Evolutionary conservation across 768 basidiomycete genomes (phyloP), one percentile per base, ranked within the genome.

Genomic region (Boletus insuetus): DNA sequence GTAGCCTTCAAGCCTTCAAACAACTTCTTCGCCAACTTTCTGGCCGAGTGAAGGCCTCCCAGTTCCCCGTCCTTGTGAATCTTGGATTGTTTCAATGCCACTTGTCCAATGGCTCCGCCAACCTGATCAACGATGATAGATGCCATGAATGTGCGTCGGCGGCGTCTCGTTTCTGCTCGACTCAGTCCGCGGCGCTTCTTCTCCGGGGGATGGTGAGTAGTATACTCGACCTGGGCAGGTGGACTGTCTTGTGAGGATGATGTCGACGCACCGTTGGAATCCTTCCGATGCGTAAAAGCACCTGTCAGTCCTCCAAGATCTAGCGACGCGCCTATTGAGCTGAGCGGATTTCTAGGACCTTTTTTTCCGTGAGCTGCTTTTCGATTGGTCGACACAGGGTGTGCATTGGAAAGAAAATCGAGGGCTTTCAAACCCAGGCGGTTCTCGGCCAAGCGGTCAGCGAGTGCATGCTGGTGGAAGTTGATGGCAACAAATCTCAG

Each of bases 401-500:
- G 81, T 5, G 83, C 85, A 64, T 85, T 85, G 4, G 89, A 89
- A 35, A 91, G 77, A 29, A 77, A 77, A 66, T 90, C 88, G 20
- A 91, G 75, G 3, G 85, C 87, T 61, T 79, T 83, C 31, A 91
- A 74, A 10, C 84, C 89, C 37, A 86, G 71, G 32, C 79, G 79
- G 60, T 91, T 91, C 68, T 89, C 87, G 9, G 76, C 74, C 16
- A 91, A 71, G 37, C 89, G 84, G 51, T 91, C 89, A 11, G 86
- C 83, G 20, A 91, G 79, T 2, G 89, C 87, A 52, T 81, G 86
- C 58, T 83, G 79, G 66, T 91, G 89, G 66, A 91, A 92, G 60
- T 83, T 87, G 72, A 90, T 90, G 29, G 90, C 89, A 43, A 91
- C 82, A 56, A 85, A 84, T 62, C 84, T 87, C 32, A 92, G 69